Conservation (phyloP, 495 filamentous ascomycete genomes). For the Neurospora terricola region DNA sequence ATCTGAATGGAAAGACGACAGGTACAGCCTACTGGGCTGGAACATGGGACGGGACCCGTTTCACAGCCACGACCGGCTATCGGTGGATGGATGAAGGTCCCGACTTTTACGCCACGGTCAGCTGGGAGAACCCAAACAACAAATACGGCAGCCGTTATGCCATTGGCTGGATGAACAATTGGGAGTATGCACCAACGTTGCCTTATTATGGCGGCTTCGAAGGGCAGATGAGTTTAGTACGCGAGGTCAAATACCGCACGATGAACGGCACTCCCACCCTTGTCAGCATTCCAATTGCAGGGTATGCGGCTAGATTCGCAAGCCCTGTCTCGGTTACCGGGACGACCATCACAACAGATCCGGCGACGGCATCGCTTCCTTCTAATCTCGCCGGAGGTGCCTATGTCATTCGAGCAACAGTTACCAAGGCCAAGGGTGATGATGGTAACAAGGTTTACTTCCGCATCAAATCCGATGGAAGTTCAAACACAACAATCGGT, state of each 20-base stretch:
- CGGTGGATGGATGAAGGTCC: not conserved
- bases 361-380: not conserved
- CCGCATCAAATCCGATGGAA: not conserved
- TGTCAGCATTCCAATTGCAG: not conserved
- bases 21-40: not conserved
- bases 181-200: not conserved
- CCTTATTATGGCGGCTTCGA: not conserved
- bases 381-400: not conserved
- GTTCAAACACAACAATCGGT: not conserved
- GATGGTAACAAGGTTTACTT: not conserved
- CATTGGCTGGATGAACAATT: not conserved
- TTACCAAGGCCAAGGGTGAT: not conserved
- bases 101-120: not conserved
- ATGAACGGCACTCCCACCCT: not conserved
- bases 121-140: not conserved
- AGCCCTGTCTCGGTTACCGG: not conserved
- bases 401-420: not conserved
- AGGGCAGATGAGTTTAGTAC: not conserved
- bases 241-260: not conserved
- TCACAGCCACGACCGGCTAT: not conserved
- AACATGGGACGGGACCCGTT: not conserved
- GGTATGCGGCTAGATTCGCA: not conserved
- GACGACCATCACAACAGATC: not conserved
- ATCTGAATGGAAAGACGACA: not conserved
- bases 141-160: not conserved